Percentiles rank a stretch among this genome's conserved stretches.
phyloP scores from a whole-genome alignment of 305 asterid genomes.

The Solanum hybrid region DNA sequence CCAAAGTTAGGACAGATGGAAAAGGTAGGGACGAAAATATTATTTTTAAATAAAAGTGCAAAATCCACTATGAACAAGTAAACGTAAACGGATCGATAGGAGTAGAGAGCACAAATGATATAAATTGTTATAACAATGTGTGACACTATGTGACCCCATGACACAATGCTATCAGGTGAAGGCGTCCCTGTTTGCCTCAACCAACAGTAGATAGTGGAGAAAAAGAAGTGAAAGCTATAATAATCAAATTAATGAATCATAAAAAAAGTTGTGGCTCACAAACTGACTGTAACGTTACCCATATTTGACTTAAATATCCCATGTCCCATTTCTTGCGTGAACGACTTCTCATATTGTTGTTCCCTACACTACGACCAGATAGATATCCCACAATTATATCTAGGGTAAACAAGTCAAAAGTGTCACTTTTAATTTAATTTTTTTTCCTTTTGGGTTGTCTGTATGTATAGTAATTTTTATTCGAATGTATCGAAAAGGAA shows the following conservation, averaged over 20 bases:
- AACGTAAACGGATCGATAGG: not conserved
- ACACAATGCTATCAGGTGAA: slow-evolving; percentile 2
- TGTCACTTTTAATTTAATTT: not conserved
- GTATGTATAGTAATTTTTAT: not conserved
- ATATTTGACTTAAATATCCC: not conserved
- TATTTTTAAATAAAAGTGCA: not conserved
- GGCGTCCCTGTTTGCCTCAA: not conserved
- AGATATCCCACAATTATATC: not conserved
- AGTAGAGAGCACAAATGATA: not conserved
- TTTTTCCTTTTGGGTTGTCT: not conserved
- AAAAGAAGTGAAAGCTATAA: not conserved
- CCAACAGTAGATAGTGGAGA: not conserved
- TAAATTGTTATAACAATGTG: not conserved
- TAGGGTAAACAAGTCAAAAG: not conserved
- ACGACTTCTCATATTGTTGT: not conserved
- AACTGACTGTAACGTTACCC: not conserved
- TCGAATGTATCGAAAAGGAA: not conserved
- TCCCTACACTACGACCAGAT: not conserved
- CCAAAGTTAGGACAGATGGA: not conserved
- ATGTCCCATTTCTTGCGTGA: not conserved
- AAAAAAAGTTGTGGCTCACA: not conserved
- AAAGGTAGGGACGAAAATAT: not conserved
- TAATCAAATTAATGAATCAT: not conserved
- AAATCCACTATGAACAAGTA: not conserved
- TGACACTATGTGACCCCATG: not conserved